Conservation (phyloP, 208 protist genomes). For the Acanthamoeba healyi region DNA sequence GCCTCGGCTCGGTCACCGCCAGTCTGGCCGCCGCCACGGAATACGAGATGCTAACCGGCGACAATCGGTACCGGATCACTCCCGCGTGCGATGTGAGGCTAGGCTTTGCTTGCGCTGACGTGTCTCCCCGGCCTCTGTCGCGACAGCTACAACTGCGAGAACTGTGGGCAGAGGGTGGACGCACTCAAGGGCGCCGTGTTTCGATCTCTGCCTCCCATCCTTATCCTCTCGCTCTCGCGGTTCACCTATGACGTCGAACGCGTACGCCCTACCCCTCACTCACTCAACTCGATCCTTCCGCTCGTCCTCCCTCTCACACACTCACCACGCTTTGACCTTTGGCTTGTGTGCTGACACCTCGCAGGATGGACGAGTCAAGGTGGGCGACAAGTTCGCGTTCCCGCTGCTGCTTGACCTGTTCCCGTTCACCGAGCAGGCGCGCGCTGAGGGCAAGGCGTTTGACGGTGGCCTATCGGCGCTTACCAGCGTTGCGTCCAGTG, state of each 20-base stretch:
- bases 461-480: neutral
- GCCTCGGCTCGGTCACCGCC: slow-evolving; percentile 41
- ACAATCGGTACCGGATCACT: slow-evolving; percentile 61
- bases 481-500: no score
- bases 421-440: slow-evolving; percentile 27
- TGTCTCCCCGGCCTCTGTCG: neutral
- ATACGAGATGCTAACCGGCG: slow-evolving; percentile 77
- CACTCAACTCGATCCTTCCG: no score
- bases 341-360: no score
- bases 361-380: slow-evolving; percentile 65
- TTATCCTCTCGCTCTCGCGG: slow-evolving; percentile 73
- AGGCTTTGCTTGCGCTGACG: neutral
- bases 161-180: slow-evolving; percentile 70
- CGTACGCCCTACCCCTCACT: neutral
- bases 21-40: slow-evolving; percentile 58
- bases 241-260: slow-evolving; percentile 76
- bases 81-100: neutral
- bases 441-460: neutral
- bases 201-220: slow-evolving; percentile 47
- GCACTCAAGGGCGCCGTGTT: slow-evolving; percentile 72
- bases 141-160: slow-evolving; percentile 76
- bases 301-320: no score
- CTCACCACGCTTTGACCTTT: no score
- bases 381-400: slow-evolving; percentile 69
- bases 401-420: slow-evolving; percentile 56